A percentile compares a stretch with the other conserved stretches of the same genome.
phyloP scores from a whole-genome alignment of 768 basidiomycete species.

The Mycena vulgaris region DNA sequence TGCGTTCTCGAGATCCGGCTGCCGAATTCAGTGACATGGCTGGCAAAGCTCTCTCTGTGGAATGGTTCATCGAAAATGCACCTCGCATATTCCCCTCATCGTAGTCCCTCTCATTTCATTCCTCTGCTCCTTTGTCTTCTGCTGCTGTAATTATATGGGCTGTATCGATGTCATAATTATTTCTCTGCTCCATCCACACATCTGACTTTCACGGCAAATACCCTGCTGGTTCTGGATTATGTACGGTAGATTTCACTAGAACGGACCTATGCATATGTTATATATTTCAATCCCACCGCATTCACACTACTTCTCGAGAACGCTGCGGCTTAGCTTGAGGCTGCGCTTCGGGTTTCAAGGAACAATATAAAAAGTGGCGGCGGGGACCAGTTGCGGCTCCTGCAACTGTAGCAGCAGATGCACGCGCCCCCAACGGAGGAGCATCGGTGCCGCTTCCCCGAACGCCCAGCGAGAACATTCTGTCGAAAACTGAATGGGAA shows the following conservation, averaged over 20 bases:
- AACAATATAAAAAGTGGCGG: conserved; percentile 89
- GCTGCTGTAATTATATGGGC: conserved; percentile 33
- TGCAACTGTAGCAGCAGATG: conserved; percentile 75
- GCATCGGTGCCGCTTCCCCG: conserved; percentile 82
- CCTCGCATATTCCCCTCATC: conserved; percentile 61
- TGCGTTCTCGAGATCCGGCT: conserved; percentile 88
- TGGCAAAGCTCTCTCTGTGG: conserved; percentile 92
- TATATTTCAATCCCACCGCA: conserved; percentile 29
- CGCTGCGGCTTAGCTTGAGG: conserved; percentile 62
- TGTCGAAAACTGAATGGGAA: conserved; percentile 79
- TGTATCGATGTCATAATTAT: conserved; percentile 43
- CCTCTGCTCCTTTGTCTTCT: conserved; percentile 19
- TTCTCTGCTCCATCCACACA: conserved; percentile 37
- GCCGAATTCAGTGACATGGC: conserved; percentile 99
- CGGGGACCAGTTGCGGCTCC: conserved; percentile 79
- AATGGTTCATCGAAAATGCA: conserved; percentile 96
- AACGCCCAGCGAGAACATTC: conserved; percentile 90
- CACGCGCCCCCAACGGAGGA: conserved; percentile 73
- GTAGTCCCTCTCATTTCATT: conserved; percentile 22
- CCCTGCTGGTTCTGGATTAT: conserved; percentile 30
- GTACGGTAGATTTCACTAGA: conserved; percentile 35
- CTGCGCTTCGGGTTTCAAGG: conserved; percentile 73
- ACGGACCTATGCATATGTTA: conserved; percentile 37
- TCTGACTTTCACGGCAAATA: conserved; percentile 35
- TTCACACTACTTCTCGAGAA: conserved; percentile 54